phyloP scores from a whole-genome alignment of 306 rosid species.

The Inga oerstediana region DNA sequence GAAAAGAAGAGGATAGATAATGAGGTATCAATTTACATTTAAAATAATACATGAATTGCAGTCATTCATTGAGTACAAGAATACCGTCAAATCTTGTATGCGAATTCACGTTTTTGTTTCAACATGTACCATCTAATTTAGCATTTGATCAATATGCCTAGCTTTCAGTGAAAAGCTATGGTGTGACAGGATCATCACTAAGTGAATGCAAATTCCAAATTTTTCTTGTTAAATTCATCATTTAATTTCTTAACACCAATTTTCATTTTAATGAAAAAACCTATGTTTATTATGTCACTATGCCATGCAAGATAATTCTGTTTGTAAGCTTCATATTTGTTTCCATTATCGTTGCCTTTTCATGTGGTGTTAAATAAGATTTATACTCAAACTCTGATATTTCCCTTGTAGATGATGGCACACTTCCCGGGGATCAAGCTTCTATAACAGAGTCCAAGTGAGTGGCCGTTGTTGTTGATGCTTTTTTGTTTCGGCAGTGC shows the following conservation, averaged over 20 bases:
- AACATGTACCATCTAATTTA: background rate
- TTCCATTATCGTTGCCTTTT: constrained; percentile 8
- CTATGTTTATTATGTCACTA: background rate
- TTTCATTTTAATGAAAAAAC: background rate
- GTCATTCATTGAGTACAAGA: background rate
- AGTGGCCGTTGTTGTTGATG: constrained; percentile 39
- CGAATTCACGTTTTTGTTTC: background rate
- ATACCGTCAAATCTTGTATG: constrained; percentile 1
- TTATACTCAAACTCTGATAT: constrained; percentile 40
- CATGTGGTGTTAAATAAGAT: constrained; percentile 26
- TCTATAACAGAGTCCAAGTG: constrained; percentile 48
- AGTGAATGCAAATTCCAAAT: background rate
- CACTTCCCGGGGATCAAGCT: constrained; percentile 41
- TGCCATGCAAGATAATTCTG: constrained; percentile 10
- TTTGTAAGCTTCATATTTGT: background rate
- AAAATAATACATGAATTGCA: constrained; percentile 1
- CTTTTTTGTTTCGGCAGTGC: background rate
- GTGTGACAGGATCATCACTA: background rate
- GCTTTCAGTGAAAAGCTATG: constrained; percentile 21
- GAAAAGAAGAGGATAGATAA: constrained; percentile 15
- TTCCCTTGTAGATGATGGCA: constrained; percentile 36
- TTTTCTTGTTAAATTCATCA: background rate
- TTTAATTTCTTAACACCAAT: background rate
- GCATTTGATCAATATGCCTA: constrained; percentile 11
- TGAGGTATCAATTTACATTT: background rate